phyloP scores from a whole-genome alignment of 805 yeast species.

The Yamadazyma laniorum region DNA sequence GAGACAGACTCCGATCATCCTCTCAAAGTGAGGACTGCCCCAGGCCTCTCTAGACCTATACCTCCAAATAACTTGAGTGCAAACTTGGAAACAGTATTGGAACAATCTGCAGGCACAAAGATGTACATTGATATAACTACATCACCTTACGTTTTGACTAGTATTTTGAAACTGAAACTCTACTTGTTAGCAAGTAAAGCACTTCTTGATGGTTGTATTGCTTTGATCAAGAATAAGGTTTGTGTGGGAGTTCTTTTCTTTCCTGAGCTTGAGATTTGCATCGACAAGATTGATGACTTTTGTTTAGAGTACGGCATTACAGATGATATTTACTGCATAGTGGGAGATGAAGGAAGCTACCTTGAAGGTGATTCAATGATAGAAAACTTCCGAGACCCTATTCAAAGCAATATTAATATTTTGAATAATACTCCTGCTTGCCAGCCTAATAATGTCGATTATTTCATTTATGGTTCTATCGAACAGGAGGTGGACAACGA shows the following conservation, averaged over 20 bases:
- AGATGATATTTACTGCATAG: constrained; percentile 31
- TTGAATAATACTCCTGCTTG: constrained; percentile 6
- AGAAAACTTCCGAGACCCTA: constrained; percentile 7
- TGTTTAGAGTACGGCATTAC: constrained; percentile 20
- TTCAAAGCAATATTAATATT: constrained; percentile 11
- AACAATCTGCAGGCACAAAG: constrained; percentile 6
- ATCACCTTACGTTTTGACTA: constrained; percentile 32
- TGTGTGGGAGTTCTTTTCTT: constrained; percentile 49
- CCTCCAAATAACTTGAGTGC: not conserved
- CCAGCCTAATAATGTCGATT: constrained; percentile 16
- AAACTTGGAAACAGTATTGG: not conserved
- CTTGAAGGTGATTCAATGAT: not conserved
- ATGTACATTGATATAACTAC: constrained; percentile 36
- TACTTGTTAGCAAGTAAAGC: constrained; percentile 37
- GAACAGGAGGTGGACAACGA: constrained; percentile 5
- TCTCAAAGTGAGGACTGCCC: not conserved
- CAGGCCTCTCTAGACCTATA: not conserved
- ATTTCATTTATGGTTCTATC: constrained; percentile 24
- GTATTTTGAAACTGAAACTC: constrained; percentile 34
- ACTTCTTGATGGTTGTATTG: constrained; percentile 52
- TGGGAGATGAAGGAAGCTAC: constrained; percentile 16
- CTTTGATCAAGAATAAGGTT: constrained; percentile 36
- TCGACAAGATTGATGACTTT: constrained; percentile 43
- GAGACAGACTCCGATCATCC: not conserved
- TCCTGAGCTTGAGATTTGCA: constrained; percentile 50